These are phyloP conservation scores for Aspergillus novofumigatus DNA, from an alignment of 2,329 filamentous ascomycete species.

Conservation along the genomic window DNA sequence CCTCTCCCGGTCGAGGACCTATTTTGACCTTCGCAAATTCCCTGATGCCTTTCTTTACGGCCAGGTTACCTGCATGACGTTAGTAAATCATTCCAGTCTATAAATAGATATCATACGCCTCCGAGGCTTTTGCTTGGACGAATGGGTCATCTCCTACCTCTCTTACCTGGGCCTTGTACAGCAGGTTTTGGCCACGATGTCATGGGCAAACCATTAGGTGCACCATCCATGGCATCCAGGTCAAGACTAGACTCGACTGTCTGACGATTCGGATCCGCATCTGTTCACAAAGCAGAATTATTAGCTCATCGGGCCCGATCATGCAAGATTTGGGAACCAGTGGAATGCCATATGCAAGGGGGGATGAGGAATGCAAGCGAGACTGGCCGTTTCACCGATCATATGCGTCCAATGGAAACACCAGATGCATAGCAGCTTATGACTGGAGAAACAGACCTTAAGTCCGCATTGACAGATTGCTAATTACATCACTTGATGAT, in stretches of 20 bases:
- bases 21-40: background rate
- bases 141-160: background rate
- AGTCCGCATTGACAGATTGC: constrained; percentile 6
- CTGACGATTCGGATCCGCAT: background rate
- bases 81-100: background rate
- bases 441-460: background rate
- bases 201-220: background rate
- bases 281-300: background rate
- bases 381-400: background rate
- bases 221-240: background rate
- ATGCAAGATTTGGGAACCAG: background rate
- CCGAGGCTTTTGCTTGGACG: background rate
- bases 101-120: background rate
- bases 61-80: background rate
- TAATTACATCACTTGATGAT: constrained; percentile 20
- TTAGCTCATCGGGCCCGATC: constrained; percentile 5
- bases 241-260: background rate
- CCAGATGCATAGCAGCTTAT: background rate
- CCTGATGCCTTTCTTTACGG: background rate
- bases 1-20: background rate
- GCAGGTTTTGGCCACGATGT: background rate
- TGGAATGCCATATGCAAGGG: constrained; percentile 13
- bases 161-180: background rate
- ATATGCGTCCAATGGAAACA: background rate
- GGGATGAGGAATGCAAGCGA: constrained; percentile 8